Evolutionary conservation across 768 basidiomycete genomes (phyloP), one percentile per base, ranked within the genome.

Genomic region (Leccinum variicolor): DNA sequence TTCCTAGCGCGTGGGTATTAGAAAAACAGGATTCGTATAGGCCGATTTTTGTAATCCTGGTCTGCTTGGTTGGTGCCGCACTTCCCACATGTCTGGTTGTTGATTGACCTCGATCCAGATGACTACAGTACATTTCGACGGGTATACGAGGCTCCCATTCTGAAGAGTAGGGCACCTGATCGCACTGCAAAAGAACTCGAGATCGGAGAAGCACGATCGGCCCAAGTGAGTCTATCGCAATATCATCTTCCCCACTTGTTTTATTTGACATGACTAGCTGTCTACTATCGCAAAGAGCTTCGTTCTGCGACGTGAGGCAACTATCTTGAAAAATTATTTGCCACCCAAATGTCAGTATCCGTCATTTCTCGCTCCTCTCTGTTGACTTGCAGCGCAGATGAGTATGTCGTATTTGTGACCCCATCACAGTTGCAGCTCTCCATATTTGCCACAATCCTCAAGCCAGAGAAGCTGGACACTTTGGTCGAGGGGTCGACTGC

Each of bases 351-450:
- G 95, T 97, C 56, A 58, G 87, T 72, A 33, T 19, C 25, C 17
- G 29, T 34, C 33, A 28, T 54, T 36, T 28, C 43, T 11, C 25
- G 7, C 15, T 28, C 17, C 41, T 58, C 28, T 60, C 39, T 31
- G 4, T 26, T 62, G 43, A 58, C 45, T 46, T 17, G 21, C 17
- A 26, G 45, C 9, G 8, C 61, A 98, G 96, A 91, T 68, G 97
- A 99, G 84, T 98, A 96, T 68, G 90, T 96, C n/a, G 86, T 98
- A n/a, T 98, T 98, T 70, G 80, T 97, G 29, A 86, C 86, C 6
- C 96, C 97, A 0, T 94, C 94, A 1, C 50, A 74, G n/a, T 74
- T 97, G 17, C 96, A 99, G 64, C 72, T 91, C 6, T 77, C 82
- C 13, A 87, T 98, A 65, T 93, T 94, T 65, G 75, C 78, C 10